phyloP scores from a whole-genome alignment of 2,329 filamentous ascomycete species.

The Beauveria varroae region DNA sequence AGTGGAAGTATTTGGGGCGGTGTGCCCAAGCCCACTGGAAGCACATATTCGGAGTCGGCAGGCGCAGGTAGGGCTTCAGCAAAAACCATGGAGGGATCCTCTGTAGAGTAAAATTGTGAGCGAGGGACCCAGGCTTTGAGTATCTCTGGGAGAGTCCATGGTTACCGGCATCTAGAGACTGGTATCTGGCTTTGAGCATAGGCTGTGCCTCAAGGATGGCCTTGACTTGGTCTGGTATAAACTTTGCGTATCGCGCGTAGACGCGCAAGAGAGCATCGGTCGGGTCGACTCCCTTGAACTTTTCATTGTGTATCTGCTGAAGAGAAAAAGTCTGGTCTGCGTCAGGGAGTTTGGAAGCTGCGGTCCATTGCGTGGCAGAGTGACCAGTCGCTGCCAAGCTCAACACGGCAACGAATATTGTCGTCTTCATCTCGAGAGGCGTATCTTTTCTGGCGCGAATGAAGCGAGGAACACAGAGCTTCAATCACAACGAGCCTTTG shows the following conservation, averaged over 20 bases:
- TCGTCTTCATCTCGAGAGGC: slow-evolving; percentile 4
- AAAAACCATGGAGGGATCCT: slow-evolving; percentile 19
- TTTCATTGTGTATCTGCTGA: slow-evolving; percentile 26
- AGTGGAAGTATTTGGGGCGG: slow-evolving; percentile 51
- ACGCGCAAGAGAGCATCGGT: slow-evolving; percentile 23
- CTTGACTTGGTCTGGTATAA: slow-evolving; percentile 21
- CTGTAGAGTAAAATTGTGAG: slow-evolving; percentile 15
- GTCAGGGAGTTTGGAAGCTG: background rate
- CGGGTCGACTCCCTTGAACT: slow-evolving; percentile 26
- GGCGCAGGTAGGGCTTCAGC: slow-evolving; percentile 19
- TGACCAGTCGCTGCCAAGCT: background rate
- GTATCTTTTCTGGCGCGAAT: background rate
- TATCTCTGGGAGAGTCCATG: background rate
- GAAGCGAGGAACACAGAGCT: background rate
- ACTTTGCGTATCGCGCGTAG: slow-evolving; percentile 30
- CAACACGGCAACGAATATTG: background rate
- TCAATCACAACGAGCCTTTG: background rate
- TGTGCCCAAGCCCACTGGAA: slow-evolving; percentile 55
- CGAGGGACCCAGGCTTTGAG: background rate
- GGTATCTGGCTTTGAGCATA: slow-evolving; percentile 19
- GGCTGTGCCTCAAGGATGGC: slow-evolving; percentile 18
- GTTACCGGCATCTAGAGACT: slow-evolving; percentile 4
- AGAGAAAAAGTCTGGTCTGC: slow-evolving; percentile 20
- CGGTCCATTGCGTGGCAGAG: background rate
- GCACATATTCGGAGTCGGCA: slow-evolving; percentile 49